Evolutionary conservation across 2,329 filamentous ascomycete genomes (phyloP).

Genomic region (Diaporthe australafricana): DNA sequence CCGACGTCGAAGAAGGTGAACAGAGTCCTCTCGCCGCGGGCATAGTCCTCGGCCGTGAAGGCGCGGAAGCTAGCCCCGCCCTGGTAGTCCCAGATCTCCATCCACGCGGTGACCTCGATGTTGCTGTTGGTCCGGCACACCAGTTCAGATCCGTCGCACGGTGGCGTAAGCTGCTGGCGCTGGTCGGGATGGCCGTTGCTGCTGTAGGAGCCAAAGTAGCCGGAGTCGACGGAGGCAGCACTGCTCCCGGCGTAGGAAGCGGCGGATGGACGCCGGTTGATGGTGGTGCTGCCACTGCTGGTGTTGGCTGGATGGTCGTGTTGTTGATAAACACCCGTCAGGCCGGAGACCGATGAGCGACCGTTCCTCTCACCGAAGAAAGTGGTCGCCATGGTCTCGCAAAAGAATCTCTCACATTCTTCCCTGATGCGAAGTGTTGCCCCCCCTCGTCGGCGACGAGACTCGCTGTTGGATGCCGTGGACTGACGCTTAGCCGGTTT

Average conservation of each 20-base stretch:
- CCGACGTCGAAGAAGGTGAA: conserved; percentile 88
- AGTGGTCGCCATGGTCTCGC: conserved; percentile 91
- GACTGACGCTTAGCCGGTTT: conserved; percentile 61
- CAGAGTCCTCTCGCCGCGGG: conserved; percentile 71
- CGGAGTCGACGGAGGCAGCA: conserved; percentile 34
- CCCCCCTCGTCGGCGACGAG: conserved; percentile 79
- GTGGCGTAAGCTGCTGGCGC: conserved; percentile 55
- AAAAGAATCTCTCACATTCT: conserved; percentile 99
- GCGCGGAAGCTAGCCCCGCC: conserved; percentile 87
- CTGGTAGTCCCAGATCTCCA: conserved; percentile 88
- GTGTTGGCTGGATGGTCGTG: conserved; percentile 39
- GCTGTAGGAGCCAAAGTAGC: conserved; percentile 40
- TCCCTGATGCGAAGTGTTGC: conserved; percentile 96
- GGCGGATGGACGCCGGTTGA: conserved; percentile 33
- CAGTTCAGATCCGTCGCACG: conserved; percentile 53
- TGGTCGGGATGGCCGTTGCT: conserved; percentile 40
- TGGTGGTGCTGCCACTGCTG: background rate
- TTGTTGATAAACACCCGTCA: conserved; percentile 76
- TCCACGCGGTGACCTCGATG: conserved; percentile 67
- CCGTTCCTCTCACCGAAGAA: conserved; percentile 95
- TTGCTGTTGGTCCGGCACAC: conserved; percentile 42
- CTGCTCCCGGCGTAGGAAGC: conserved; percentile 26
- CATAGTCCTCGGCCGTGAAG: conserved; percentile 76
- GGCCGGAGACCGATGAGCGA: conserved; percentile 83
- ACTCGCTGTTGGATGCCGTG: conserved; percentile 50